Conservation (phyloP, 805 yeast species). For the Saccharomycopsis olivae region DNA sequence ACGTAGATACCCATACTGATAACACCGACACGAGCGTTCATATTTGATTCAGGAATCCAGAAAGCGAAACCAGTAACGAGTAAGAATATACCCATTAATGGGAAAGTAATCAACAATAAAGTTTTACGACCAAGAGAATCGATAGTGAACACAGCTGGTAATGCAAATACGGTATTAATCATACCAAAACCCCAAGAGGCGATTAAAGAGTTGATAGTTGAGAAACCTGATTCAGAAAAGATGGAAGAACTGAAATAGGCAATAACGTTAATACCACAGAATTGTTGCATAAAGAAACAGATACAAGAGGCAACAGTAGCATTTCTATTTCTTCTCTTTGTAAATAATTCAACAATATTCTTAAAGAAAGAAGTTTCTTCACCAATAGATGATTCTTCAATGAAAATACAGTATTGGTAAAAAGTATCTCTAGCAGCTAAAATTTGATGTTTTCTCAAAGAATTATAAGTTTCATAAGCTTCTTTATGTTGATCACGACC, state of each 20-base stretch:
- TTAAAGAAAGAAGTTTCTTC: conserved; percentile 24
- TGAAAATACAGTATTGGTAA: conserved; percentile 53
- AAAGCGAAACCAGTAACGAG: conserved; percentile 61
- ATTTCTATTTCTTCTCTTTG: conserved; percentile 72
- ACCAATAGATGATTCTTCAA: conserved; percentile 45
- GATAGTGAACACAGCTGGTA: conserved; percentile 74
- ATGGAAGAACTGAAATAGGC: conserved; percentile 78
- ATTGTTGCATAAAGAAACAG: conserved; percentile 84
- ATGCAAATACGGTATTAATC: conserved; percentile 68
- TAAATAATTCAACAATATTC: conserved; percentile 48
- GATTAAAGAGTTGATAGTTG: conserved; percentile 49
- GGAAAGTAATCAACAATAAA: conserved; percentile 48
- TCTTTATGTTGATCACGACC: conserved; percentile 54
- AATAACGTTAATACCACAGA: conserved; percentile 78
- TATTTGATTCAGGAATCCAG: conserved; percentile 43
- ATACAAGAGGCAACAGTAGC: conserved; percentile 74
- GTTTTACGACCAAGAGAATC: conserved; percentile 69
- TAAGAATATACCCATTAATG: conserved; percentile 50
- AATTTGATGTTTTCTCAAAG: conserved; percentile 40
- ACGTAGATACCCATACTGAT: conserved; percentile 67
- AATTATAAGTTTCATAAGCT: conserved; percentile 40
- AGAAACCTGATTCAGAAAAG: conserved; percentile 56
- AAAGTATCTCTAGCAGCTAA: conserved; percentile 64
- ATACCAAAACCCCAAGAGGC: conserved; percentile 86
- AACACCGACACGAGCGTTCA: conserved; percentile 54